phyloP scores from a whole-genome alignment of 2,329 filamentous ascomycete species.

The Zymoseptoria passerinii region DNA sequence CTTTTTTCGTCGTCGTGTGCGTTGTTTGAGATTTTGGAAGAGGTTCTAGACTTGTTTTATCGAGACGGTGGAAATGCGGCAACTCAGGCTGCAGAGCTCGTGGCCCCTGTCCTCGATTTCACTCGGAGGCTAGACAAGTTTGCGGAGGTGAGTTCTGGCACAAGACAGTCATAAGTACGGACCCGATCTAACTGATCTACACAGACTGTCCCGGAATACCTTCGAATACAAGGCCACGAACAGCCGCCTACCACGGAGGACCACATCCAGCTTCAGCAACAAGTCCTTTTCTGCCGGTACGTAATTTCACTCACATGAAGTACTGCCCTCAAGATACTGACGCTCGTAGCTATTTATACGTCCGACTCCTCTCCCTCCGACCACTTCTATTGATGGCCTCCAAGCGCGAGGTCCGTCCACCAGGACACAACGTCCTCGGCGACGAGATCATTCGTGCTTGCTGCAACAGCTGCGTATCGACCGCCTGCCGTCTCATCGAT shows the following conservation, averaged over 20 bases:
- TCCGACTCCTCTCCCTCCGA: slow-evolving; percentile 18
- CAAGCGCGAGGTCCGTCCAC: slow-evolving; percentile 17
- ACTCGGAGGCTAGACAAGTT: slow-evolving; percentile 19
- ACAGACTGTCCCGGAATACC: slow-evolving; percentile 11
- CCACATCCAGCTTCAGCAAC: slow-evolving; percentile 17
- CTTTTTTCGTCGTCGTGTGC: slow-evolving; percentile 22
- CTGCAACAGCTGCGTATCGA: slow-evolving; percentile 23
- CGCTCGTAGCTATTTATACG: slow-evolving; percentile 14
- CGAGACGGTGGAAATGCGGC: slow-evolving; percentile 7
- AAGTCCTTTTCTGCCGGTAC: slow-evolving; percentile 13
- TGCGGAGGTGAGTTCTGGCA: slow-evolving; percentile 4
- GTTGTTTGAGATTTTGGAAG: slow-evolving; percentile 20
- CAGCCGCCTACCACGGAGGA: slow-evolving; percentile 7
- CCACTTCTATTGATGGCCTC: slow-evolving; percentile 28
- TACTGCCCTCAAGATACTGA: not conserved
- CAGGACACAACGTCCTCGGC: slow-evolving; percentile 26
- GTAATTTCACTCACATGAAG: not conserved
- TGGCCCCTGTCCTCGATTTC: slow-evolving; percentile 17
- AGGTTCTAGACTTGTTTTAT: slow-evolving; percentile 21
- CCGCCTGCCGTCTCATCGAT: slow-evolving; percentile 31
- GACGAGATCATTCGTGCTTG: slow-evolving; percentile 28
- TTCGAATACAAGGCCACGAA: slow-evolving; percentile 8
- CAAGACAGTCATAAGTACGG: too few relatives aligned
- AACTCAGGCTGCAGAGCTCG: slow-evolving; percentile 11
- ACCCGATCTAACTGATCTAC: too few relatives aligned